Conservation (phyloP, 2,329 filamentous ascomycete species). For the Aureobasidium lini region DNA sequence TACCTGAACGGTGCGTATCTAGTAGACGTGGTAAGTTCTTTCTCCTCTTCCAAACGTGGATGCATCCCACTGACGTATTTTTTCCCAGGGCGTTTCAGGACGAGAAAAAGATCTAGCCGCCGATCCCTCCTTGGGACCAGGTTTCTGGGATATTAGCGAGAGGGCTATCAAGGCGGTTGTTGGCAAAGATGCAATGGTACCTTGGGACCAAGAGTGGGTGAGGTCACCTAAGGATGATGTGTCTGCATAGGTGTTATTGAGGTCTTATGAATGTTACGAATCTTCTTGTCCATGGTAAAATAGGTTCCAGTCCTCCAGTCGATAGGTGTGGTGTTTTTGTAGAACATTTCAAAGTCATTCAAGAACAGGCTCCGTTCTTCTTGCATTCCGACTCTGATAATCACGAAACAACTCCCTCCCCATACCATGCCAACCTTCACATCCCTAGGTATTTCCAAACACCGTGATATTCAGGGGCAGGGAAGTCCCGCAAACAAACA, state of each 20-base stretch:
- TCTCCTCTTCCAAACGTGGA: background rate
- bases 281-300: background rate
- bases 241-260: slow-evolving; percentile 2
- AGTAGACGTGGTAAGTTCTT: background rate
- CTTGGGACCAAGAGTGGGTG: slow-evolving; percentile 8
- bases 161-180: slow-evolving; percentile 8
- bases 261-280: background rate
- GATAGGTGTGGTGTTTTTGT: too few relatives aligned
- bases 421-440: too few relatives aligned
- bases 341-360: too few relatives aligned
- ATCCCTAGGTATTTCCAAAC: too few relatives aligned
- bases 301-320: too few relatives aligned
- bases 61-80: background rate
- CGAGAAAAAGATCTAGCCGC: slow-evolving; percentile 6
- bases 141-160: slow-evolving; percentile 5
- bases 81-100: background rate
- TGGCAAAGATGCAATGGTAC: slow-evolving; percentile 6
- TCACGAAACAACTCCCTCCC: background rate
- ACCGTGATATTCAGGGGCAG: slow-evolving; percentile 2
- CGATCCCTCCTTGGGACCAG: slow-evolving; percentile 2
- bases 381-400: background rate
- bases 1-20: slow-evolving; percentile 10
- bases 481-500: too few relatives aligned
- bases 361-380: too few relatives aligned
- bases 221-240: background rate